Evolutionary conservation across 257 asterid genomes (phyloP).

Genomic region (Penstemon eatonii): DNA sequence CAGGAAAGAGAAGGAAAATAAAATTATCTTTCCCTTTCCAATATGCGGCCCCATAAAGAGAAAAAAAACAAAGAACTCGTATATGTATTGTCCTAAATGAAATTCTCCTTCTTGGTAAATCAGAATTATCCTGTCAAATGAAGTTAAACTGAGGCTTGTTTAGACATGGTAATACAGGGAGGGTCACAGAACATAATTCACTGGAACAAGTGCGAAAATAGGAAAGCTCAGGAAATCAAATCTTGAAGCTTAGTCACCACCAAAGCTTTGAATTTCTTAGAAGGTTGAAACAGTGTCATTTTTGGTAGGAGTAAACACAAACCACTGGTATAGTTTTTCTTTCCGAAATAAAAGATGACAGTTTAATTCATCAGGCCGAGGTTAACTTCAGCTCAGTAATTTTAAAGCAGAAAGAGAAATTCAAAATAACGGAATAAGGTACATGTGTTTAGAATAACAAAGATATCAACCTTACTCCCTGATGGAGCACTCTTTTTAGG

Average conservation of each 20-base stretch:
- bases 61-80: not conserved
- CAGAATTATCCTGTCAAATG: not conserved
- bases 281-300: not conserved
- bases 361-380: conserved; percentile 9
- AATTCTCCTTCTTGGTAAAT: not conserved
- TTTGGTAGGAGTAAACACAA: conserved; percentile 14
- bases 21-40: not conserved
- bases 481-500: conserved; percentile 96
- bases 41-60: not conserved
- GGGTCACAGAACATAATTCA: not conserved
- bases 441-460: conserved; percentile 21
- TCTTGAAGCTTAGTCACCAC: conserved; percentile 8
- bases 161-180: not conserved
- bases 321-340: not conserved
- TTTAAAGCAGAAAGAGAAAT: conserved; percentile 5
- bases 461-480: conserved; percentile 78
- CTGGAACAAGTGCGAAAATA: not conserved
- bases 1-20: not conserved
- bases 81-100: not conserved
- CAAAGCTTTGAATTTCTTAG: not conserved
- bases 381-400: not conserved
- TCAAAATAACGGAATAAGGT: conserved; percentile 8
- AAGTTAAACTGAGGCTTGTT: not conserved
- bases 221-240: conserved; percentile 9
- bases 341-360: not conserved